Conservation (phyloP, 1,139 yeast genomes). For the Entelexis paramagnoliae region DNA sequence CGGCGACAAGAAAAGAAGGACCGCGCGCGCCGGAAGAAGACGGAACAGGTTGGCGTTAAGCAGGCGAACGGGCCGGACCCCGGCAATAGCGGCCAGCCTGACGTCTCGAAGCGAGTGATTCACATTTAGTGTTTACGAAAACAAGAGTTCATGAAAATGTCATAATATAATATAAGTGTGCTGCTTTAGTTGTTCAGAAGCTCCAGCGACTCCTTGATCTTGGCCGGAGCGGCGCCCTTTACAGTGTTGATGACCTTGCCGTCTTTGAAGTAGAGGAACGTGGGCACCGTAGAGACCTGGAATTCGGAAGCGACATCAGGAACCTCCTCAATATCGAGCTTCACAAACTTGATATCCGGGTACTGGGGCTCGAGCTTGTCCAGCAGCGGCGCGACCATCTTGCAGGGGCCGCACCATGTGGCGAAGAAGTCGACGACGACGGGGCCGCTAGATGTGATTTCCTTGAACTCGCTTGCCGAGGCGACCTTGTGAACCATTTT, state of each 20-base stretch:
- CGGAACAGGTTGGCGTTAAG: neutral
- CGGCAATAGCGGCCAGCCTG: neutral
- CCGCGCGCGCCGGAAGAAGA: slow-evolving; percentile 6
- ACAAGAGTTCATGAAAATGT: neutral
- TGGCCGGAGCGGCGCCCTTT: slow-evolving; percentile 56
- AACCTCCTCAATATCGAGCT: slow-evolving; percentile 71
- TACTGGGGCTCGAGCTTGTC: slow-evolving; percentile 48
- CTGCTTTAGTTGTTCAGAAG: slow-evolving; percentile 12
- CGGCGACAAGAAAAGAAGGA: slow-evolving; percentile 16
- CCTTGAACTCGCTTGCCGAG: slow-evolving; percentile 22
- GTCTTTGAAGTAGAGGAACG: slow-evolving; percentile 62
- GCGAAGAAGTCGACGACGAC: slow-evolving; percentile 62
- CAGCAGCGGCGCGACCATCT: slow-evolving; percentile 70
- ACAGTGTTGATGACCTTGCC: slow-evolving; percentile 57
- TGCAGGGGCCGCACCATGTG: slow-evolving; percentile 93
- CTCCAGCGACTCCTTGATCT: slow-evolving; percentile 24
- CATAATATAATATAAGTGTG: neutral
- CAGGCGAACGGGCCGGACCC: neutral
- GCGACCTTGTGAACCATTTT: slow-evolving; percentile 24
- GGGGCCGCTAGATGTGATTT: slow-evolving; percentile 17
- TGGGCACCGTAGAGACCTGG: slow-evolving; percentile 79
- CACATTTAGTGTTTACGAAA: neutral
- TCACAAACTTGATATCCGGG: slow-evolving; percentile 50
- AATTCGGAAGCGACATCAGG: slow-evolving; percentile 60
- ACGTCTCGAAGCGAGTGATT: neutral